phyloP scores from a whole-genome alignment of 805 yeast genomes.

The Osmozyma mogii region DNA sequence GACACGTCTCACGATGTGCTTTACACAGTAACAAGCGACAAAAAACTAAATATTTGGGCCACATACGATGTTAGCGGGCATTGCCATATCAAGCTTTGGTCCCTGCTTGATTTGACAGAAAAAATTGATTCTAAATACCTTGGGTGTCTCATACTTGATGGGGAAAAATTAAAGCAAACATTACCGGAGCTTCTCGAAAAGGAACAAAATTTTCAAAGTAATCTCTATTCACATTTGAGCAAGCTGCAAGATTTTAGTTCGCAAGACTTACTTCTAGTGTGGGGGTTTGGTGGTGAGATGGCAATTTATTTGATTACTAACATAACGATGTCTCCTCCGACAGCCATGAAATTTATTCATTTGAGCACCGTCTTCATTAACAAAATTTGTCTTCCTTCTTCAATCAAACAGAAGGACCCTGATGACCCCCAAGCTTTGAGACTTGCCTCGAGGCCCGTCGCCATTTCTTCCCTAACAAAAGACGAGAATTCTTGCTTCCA shows the following conservation, averaged over 20 bases:
- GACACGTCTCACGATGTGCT: slow-evolving; percentile 37
- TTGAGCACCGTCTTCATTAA: slow-evolving; percentile 15
- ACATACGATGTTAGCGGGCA: slow-evolving; percentile 54
- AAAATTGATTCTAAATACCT: slow-evolving; percentile 5
- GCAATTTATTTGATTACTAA: slow-evolving; percentile 42
- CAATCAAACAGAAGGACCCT: no score
- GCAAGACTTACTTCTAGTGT: no score
- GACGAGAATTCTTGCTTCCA: no score
- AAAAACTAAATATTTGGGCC: slow-evolving; percentile 60
- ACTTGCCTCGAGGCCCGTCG: no score
- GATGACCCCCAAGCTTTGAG: no score
- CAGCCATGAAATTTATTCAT: slow-evolving; percentile 35
- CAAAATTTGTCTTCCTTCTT: slow-evolving; percentile 8
- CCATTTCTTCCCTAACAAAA: no score
- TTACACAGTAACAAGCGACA: slow-evolving; percentile 58
- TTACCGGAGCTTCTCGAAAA: no score
- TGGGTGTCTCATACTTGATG: slow-evolving; percentile 18
- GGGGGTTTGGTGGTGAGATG: slow-evolving; percentile 36
- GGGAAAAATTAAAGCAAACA: no score
- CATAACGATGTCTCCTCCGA: slow-evolving; percentile 48
- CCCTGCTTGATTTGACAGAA: slow-evolving; percentile 27
- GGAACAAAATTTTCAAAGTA: no score
- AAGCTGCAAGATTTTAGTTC: no score
- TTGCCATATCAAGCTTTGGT: slow-evolving; percentile 51
- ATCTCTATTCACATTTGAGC: no score